These are phyloP conservation scores for Miscanthus sacchariflorus DNA, from an alignment of 202 grass and related monocot genomes.

Conservation along the genomic window DNA sequence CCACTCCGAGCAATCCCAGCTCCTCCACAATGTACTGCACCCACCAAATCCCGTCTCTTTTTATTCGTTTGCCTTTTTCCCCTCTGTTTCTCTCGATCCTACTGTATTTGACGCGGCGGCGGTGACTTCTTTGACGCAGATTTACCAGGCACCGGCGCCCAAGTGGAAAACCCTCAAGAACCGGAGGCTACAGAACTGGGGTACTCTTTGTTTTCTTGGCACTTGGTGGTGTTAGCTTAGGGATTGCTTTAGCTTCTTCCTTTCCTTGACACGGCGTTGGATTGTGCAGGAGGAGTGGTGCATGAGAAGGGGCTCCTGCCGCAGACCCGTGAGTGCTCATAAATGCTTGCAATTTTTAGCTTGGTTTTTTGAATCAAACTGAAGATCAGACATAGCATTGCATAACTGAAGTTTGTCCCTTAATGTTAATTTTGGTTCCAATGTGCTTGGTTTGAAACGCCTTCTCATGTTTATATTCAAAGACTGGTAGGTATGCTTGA, in stretches of 20 bases:
- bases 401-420: neutral
- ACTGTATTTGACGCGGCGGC: slow-evolving; percentile 22
- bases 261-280: neutral
- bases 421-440: neutral
- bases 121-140: slow-evolving; percentile 45
- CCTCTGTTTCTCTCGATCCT: neutral
- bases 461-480: neutral
- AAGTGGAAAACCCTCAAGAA: slow-evolving; percentile 94
- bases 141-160: slow-evolving; percentile 70
- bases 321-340: slow-evolving; percentile 70
- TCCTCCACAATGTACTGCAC: slow-evolving; percentile 74
- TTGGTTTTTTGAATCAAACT: slow-evolving; percentile 6
- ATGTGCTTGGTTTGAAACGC: neutral
- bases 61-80: neutral
- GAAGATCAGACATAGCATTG: neutral
- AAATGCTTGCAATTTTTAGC: neutral
- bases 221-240: neutral
- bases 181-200: slow-evolving; percentile 93
- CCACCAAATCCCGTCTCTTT: neutral
- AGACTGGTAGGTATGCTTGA: neutral
- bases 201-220: slow-evolving; percentile 30
- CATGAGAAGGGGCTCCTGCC: slow-evolving; percentile 95
- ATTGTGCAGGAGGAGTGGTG: slow-evolving; percentile 70
- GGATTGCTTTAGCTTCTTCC: neutral
- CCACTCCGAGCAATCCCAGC: slow-evolving; percentile 65